Evolutionary conservation across 2,329 filamentous ascomycete species (phyloP).

Genomic region (Aspergillus phoenicis): DNA sequence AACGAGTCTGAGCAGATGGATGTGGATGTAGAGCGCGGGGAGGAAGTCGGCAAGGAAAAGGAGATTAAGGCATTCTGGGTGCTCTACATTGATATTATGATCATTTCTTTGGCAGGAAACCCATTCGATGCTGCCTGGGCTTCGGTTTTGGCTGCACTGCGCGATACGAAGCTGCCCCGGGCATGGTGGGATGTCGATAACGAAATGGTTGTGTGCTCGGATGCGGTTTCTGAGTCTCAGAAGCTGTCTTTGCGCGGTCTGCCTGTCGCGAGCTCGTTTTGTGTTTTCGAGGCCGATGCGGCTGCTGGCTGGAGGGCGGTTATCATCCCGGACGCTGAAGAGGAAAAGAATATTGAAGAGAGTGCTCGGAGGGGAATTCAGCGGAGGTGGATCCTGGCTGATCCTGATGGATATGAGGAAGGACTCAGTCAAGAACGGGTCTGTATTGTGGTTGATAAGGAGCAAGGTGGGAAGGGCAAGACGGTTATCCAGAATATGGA

Average conservation of each 20-base stretch:
- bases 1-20: slow-evolving; percentile 51
- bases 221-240: slow-evolving; percentile 56
- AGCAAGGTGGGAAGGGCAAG: slow-evolving; percentile 52
- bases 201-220: slow-evolving; percentile 76
- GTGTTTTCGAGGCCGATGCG: slow-evolving; percentile 69
- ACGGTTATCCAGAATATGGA: slow-evolving; percentile 68
- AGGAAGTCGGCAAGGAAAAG: slow-evolving; percentile 31
- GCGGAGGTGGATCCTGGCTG: slow-evolving; percentile 72
- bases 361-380: slow-evolving; percentile 39
- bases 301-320: slow-evolving; percentile 43
- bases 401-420: slow-evolving; percentile 91
- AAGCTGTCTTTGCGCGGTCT: slow-evolving; percentile 64
- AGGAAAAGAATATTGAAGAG: slow-evolving; percentile 47
- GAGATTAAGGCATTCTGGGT: slow-evolving; percentile 88
- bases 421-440: slow-evolving; percentile 77
- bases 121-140: slow-evolving; percentile 91
- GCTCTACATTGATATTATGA: slow-evolving; percentile 92
- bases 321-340: slow-evolving; percentile 37
- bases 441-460: slow-evolving; percentile 74
- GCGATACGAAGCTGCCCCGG: slow-evolving; percentile 73
- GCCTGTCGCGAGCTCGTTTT: slow-evolving; percentile 76
- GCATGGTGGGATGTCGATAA: slow-evolving; percentile 83
- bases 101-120: slow-evolving; percentile 90
- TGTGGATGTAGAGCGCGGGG: slow-evolving; percentile 49
- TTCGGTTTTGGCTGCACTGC: slow-evolving; percentile 76